phyloP scores from a whole-genome alignment of 2,329 filamentous ascomycete species.

The Ophiostoma ulmi region DNA sequence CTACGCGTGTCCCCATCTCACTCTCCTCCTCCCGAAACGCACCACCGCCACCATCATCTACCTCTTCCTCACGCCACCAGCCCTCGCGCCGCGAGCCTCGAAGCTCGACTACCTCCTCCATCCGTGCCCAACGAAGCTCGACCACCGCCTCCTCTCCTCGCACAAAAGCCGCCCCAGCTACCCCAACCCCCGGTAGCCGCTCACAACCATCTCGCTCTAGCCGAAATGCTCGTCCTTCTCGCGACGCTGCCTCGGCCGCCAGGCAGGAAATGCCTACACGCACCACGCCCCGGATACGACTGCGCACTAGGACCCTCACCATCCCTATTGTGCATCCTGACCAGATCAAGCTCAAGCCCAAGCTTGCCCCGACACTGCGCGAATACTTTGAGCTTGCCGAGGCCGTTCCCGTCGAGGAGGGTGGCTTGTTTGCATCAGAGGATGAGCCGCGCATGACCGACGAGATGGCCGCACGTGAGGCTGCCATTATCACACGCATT shows the following conservation, averaged over 20 bases:
- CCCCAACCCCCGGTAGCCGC: slow-evolving; percentile 42
- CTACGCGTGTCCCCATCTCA: slow-evolving; percentile 30
- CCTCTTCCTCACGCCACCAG: slow-evolving; percentile 28
- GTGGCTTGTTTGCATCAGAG: slow-evolving; percentile 51
- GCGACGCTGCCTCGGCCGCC: not conserved
- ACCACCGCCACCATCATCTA: not conserved
- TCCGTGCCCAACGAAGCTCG: slow-evolving; percentile 24
- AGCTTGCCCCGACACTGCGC: slow-evolving; percentile 50
- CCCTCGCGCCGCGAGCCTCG: slow-evolving; percentile 19
- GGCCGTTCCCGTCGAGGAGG: slow-evolving; percentile 51
- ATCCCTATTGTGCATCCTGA: slow-evolving; percentile 58
- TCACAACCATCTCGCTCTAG: slow-evolving; percentile 32
- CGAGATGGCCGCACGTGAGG: slow-evolving; percentile 63
- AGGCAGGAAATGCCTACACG: slow-evolving; percentile 27
- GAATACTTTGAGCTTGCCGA: slow-evolving; percentile 53
- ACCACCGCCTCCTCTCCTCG: slow-evolving; percentile 38
- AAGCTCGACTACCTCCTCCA: slow-evolving; percentile 13
- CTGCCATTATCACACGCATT: slow-evolving; percentile 61
- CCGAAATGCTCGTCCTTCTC: slow-evolving; percentile 3
- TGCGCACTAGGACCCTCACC: slow-evolving; percentile 43
- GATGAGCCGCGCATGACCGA: slow-evolving; percentile 55
- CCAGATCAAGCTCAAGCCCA: slow-evolving; percentile 50
- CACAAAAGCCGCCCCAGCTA: not conserved
- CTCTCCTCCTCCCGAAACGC: not conserved
- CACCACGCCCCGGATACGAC: slow-evolving; percentile 44